Conservation (phyloP, 306 rosid genomes). For the Ormosia emarginata region DNA sequence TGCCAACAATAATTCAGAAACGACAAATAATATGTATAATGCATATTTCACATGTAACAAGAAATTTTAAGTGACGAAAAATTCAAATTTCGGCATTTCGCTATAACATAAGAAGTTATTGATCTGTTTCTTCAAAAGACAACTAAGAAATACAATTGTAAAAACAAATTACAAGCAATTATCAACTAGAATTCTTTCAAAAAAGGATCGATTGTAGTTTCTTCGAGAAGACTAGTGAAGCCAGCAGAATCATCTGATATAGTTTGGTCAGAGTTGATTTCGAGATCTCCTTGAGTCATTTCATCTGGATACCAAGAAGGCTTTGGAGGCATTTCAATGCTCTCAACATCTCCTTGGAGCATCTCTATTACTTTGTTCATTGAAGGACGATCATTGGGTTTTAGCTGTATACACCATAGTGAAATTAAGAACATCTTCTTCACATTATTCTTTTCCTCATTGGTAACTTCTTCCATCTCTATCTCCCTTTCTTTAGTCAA, state of each 20-base stretch:
- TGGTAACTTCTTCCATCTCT: neutral
- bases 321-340: neutral
- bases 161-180: neutral
- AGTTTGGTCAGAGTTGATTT: neutral
- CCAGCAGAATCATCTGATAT: neutral
- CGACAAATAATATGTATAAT: no score
- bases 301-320: neutral
- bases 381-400: neutral
- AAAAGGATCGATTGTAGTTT: no score
- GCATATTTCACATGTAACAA: no score
- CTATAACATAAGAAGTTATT: no score
- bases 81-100: no score
- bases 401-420: neutral
- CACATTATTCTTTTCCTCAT: neutral
- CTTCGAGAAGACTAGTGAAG: neutral
- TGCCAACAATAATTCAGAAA: no score
- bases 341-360: neutral
- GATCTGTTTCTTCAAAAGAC: no score
- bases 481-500: neutral
- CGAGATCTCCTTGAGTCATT: neutral
- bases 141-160: no score
- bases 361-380: neutral
- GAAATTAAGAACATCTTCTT: neutral
- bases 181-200: no score
- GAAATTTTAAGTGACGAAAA: no score